Evolutionary conservation across 1,284 basidiomycete species (phyloP).

Genomic region (Coniferiporia sulphurascens): DNA sequence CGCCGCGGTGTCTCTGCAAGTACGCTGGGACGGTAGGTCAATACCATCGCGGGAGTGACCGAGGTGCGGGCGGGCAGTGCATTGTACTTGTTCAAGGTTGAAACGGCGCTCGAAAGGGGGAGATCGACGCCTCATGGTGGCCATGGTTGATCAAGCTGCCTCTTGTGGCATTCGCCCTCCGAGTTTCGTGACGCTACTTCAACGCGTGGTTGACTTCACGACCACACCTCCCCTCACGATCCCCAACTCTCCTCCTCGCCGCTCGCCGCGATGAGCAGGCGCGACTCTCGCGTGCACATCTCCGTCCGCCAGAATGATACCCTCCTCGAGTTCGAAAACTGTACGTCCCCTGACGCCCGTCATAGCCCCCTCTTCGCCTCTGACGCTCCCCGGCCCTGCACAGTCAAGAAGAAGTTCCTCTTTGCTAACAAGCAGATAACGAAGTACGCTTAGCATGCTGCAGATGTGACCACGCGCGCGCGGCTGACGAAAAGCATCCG

Average conservation of each 20-base stretch:
- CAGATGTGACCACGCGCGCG: neutral
- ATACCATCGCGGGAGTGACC: no score
- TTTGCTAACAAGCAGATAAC: constrained; percentile 86
- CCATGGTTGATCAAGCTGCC: neutral
- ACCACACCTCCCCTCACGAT: neutral
- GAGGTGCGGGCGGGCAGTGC: no score
- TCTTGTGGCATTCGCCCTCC: constrained; percentile 1
- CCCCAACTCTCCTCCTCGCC: neutral
- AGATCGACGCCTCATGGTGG: neutral
- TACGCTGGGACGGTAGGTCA: no score
- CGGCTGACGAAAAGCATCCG: constrained; percentile 7
- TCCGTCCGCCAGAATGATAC: constrained; percentile 69
- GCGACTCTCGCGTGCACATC: constrained; percentile 66
- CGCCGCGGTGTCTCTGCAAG: no score
- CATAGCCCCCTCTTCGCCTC: constrained; percentile 7
- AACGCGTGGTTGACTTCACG: constrained; percentile 2
- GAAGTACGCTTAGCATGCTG: constrained; percentile 47
- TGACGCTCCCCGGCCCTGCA: constrained; percentile 22
- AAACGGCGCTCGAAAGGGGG: neutral
- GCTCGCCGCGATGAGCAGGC: constrained; percentile 58
- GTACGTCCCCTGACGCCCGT: constrained; percentile 43
- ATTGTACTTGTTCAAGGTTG: neutral
- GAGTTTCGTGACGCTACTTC: neutral
- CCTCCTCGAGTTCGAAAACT: constrained; percentile 75
- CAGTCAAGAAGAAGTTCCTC: constrained; percentile 87